Conservation (phyloP, 768 basidiomycete species). For the Favolaschia claudopus region DNA sequence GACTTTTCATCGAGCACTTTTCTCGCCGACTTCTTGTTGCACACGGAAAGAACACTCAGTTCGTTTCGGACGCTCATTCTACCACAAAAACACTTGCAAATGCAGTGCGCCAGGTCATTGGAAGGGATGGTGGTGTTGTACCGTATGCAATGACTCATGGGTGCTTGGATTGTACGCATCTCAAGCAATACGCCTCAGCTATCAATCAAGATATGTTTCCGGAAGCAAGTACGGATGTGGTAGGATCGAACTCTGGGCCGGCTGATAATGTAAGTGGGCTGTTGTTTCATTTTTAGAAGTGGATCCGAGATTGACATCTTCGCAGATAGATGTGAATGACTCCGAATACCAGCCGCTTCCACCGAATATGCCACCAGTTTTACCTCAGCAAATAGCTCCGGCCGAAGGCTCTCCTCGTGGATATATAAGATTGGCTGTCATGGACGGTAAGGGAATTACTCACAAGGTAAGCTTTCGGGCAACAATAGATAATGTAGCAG, state of each 20-base stretch:
- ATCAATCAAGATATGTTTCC: neutral
- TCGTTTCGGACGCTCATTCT: conserved; percentile 24
- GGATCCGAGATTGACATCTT: neutral
- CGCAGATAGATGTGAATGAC: neutral
- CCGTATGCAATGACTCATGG: neutral
- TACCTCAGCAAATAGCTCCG: neutral
- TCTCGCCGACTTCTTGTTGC: conserved; percentile 32
- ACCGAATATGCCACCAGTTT: neutral
- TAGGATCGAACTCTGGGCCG: conserved; percentile 21
- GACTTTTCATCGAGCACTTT: conserved; percentile 18
- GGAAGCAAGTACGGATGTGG: neutral
- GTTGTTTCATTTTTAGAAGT: neutral
- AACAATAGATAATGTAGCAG: neutral
- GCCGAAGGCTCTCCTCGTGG: conserved; percentile 11
- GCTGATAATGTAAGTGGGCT: conserved; percentile 3
- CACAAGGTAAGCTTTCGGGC: conserved; percentile 27
- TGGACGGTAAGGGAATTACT: conserved; percentile 41
- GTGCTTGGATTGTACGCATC: conserved; percentile 14
- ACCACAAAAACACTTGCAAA: conserved; percentile 10
- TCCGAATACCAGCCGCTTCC: neutral
- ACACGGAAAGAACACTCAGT: conserved; percentile 22
- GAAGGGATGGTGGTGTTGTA: conserved; percentile 24
- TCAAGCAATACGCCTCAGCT: conserved; percentile 1
- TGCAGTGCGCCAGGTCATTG: conserved; percentile 21
- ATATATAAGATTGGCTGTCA: conserved; percentile 37